phyloP scores from a whole-genome alignment of 2,329 filamentous ascomycete genomes.

The Cladosporium halotolerans region DNA sequence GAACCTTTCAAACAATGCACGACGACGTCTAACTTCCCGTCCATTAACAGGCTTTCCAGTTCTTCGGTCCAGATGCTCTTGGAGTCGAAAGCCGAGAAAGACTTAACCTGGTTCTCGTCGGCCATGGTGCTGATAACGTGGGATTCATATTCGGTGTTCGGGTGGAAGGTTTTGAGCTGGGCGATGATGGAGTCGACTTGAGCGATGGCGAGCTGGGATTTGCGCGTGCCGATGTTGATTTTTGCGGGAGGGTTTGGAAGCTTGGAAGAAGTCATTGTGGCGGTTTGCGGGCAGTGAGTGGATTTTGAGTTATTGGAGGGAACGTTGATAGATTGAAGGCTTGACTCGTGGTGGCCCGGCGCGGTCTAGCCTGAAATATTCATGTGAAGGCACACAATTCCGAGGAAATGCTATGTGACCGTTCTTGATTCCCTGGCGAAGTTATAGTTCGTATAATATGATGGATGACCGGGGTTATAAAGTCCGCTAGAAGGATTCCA shows the following conservation, averaged over 20 bases:
- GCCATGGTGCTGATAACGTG: constrained; percentile 71
- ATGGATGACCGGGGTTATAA: too few relatives aligned
- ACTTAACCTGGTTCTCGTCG: constrained; percentile 80
- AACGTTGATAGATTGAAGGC: too few relatives aligned
- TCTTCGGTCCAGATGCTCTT: constrained; percentile 93
- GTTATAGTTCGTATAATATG: too few relatives aligned
- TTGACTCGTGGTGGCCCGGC: too few relatives aligned
- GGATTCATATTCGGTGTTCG: constrained; percentile 62
- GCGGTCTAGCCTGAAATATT: too few relatives aligned
- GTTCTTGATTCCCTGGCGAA: too few relatives aligned
- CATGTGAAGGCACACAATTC: too few relatives aligned
- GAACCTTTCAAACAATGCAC: constrained; percentile 78
- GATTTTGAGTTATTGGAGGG: too few relatives aligned
- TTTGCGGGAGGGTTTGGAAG: not conserved
- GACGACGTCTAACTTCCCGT: constrained; percentile 66
- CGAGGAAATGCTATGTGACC: too few relatives aligned
- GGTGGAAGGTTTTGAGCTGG: constrained; percentile 58
- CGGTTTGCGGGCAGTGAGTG: too few relatives aligned
- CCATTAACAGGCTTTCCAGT: constrained; percentile 67
- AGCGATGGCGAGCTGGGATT: constrained; percentile 72
- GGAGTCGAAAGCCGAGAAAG: constrained; percentile 74
- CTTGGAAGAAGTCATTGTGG: not conserved
- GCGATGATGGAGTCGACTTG: constrained; percentile 69
- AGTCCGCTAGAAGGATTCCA: too few relatives aligned
- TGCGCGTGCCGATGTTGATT: constrained; percentile 65